Evolutionary conservation across 192 early-diverging fungal species (phyloP).

Genomic region (Coemansia sp.): DNA sequence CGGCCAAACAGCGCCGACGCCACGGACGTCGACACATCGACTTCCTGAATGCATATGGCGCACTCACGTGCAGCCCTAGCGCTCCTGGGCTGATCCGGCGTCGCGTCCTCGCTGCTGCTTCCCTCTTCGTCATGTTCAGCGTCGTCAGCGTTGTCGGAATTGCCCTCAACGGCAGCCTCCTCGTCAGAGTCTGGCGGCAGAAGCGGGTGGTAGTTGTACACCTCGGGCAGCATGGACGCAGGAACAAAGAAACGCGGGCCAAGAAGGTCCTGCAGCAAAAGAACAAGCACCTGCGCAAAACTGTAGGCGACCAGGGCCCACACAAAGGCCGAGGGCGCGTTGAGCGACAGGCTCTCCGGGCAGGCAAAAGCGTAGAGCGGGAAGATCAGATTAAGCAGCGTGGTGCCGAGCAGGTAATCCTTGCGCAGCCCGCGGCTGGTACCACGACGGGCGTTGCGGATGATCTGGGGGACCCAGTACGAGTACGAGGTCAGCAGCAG

Average conservation of each 20-base stretch:
- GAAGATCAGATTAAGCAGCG: constrained; percentile 53
- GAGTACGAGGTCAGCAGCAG: constrained; percentile 57
- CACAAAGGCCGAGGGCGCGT: constrained; percentile 41
- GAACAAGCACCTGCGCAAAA: constrained; percentile 55
- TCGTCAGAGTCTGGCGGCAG: constrained; percentile 47
- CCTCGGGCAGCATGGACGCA: constrained; percentile 59
- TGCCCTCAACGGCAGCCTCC: constrained; percentile 4
- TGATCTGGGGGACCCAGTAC: constrained; percentile 82
- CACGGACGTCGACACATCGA: constrained; percentile 42
- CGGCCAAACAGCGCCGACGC: constrained; percentile 18
- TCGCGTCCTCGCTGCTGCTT: background rate
- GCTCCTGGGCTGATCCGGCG: background rate
- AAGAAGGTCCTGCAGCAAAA: constrained; percentile 64
- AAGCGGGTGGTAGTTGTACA: constrained; percentile 68
- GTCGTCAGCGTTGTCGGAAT: constrained; percentile 6
- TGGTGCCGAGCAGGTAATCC: constrained; percentile 62
- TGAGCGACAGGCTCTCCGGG: constrained; percentile 47
- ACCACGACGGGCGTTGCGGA: constrained; percentile 65
- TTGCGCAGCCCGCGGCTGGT: constrained; percentile 57
- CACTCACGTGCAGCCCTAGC: no score
- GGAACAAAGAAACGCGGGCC: constrained; percentile 77
- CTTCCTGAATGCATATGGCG: constrained; percentile 64
- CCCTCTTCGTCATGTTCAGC: background rate
- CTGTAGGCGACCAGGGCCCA: constrained; percentile 59
- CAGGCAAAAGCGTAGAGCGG: constrained; percentile 60